phyloP scores from a whole-genome alignment of 2,329 filamentous ascomycete genomes.

The Ramularia collo-cygni region DNA sequence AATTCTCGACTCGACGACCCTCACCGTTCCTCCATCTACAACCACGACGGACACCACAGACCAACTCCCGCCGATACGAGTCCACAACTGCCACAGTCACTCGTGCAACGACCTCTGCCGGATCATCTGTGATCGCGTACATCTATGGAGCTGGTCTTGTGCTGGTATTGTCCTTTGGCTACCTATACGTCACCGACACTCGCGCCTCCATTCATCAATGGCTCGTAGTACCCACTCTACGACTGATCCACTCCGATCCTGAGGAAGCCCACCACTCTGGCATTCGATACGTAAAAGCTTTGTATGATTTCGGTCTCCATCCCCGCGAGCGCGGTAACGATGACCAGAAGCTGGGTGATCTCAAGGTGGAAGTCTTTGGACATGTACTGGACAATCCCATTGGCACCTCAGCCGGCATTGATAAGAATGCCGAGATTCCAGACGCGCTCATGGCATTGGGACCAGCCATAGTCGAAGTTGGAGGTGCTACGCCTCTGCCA shows the following conservation, averaged over 20 bases:
- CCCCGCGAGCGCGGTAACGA: constrained; percentile 69
- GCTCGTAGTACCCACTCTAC: constrained; percentile 54
- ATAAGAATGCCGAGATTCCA: constrained; percentile 88
- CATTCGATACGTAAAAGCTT: constrained; percentile 60
- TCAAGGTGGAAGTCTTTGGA: constrained; percentile 66
- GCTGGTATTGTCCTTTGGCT: constrained; percentile 40
- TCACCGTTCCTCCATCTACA: neutral
- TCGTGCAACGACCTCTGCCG: constrained; percentile 29
- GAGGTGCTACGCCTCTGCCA: constrained; percentile 79
- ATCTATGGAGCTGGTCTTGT: constrained; percentile 50
- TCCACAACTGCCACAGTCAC: constrained; percentile 26
- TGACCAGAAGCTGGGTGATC: constrained; percentile 44
- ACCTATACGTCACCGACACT: constrained; percentile 49
- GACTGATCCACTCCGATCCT: constrained; percentile 62
- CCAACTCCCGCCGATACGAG: too few species aligned
- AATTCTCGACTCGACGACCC: too few species aligned
- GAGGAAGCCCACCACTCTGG: constrained; percentile 89
- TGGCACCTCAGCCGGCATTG: constrained; percentile 89
- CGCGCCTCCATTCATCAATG: constrained; percentile 48
- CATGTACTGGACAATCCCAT: constrained; percentile 75
- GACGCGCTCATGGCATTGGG: constrained; percentile 79
- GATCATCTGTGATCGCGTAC: constrained; percentile 43
- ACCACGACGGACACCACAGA: neutral
- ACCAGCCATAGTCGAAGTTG: constrained; percentile 82
- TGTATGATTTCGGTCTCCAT: constrained; percentile 70